A percentile compares a stretch with the other conserved stretches of the same genome.
These are phyloP conservation scores for Buxus sempervirens DNA, from an alignment of 164 flowering plant genomes.

Conservation along the genomic window DNA sequence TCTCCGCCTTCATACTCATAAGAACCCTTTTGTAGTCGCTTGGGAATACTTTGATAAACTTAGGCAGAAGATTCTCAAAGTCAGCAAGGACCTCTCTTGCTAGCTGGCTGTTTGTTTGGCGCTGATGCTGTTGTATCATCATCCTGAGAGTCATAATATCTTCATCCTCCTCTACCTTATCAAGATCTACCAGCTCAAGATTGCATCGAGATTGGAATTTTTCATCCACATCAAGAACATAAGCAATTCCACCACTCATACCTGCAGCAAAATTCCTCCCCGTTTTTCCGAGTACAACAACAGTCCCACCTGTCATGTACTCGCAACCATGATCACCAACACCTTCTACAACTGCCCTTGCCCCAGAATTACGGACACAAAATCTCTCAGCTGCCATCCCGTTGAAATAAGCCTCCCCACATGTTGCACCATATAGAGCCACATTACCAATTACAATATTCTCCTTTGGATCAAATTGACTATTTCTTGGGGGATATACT, in stretches of 20 bases:
- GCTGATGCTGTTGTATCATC: conserved; percentile 98
- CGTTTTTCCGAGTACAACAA: conserved; percentile 90
- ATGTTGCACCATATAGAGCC: conserved; percentile 95
- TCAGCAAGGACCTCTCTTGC: conserved; percentile 79
- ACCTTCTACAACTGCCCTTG: conserved; percentile 94
- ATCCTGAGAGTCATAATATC: conserved; percentile 75
- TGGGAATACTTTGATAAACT: conserved; percentile 91
- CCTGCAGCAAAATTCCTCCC: conserved; percentile 99
- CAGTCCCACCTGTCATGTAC: conserved; percentile 99
- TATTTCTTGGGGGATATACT: conserved; percentile 87
- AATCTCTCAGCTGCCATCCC: conserved; percentile 99
- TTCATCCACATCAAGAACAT: conserved; percentile 83
- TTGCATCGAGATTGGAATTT: conserved; percentile 75
- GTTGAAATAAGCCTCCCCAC: conserved; percentile 95
- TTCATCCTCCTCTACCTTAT: conserved; percentile 89
- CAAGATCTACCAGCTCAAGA: conserved; percentile 92
- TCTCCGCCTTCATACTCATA: conserved; percentile 52
- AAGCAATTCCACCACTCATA: conserved; percentile 99
- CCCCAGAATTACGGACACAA: conserved; percentile 98
- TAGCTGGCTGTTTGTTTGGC: conserved; percentile 78
- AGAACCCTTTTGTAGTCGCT: conserved; percentile 89
- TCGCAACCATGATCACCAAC: conserved; percentile 99
- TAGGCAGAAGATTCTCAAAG: conserved; percentile 74
- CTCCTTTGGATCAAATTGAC: conserved; percentile 91
- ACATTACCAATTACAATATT: conserved; percentile 98